A percentile compares a stretch with the other conserved stretches of the same genome.
Conservation (phyloP, 805 yeast species). For the Candida andamanensis region DNA sequence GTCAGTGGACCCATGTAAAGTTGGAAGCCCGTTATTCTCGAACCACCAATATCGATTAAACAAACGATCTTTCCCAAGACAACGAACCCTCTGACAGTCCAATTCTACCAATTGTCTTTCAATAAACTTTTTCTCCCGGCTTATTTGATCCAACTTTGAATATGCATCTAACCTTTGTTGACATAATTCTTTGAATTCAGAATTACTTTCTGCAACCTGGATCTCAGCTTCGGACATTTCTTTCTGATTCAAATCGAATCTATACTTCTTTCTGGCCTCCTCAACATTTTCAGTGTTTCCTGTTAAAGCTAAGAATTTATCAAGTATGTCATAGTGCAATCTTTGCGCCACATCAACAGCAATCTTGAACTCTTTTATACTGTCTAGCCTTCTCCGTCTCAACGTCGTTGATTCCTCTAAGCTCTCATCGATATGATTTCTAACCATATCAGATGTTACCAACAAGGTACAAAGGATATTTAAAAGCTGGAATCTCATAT, state of each 20-base stretch:
- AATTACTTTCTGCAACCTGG: constrained; percentile 34
- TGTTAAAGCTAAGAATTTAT: constrained; percentile 6
- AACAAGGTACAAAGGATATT: constrained; percentile 61
- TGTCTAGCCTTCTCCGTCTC: constrained; percentile 64
- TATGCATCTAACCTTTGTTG: constrained; percentile 40
- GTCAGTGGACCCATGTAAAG: constrained; percentile 31
- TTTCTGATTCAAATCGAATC: constrained; percentile 25
- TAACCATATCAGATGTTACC: constrained; percentile 51
- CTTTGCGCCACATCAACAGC: constrained; percentile 47
- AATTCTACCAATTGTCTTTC: constrained; percentile 62
- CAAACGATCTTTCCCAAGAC: constrained; percentile 76
- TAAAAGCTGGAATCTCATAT: constrained; percentile 52
- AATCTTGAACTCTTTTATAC: constrained; percentile 53
- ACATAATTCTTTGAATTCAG: constrained; percentile 40
- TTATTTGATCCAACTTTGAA: constrained; percentile 40
- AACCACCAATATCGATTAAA: constrained; percentile 95
- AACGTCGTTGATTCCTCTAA: constrained; percentile 58
- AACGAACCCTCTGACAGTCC: constrained; percentile 72
- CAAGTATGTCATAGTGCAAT: constrained; percentile 19
- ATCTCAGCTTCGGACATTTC: constrained; percentile 40
- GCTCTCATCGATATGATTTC: constrained; percentile 62
- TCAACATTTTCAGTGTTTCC: constrained; percentile 7
- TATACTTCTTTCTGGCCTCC: constrained; percentile 16
- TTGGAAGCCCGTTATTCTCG: constrained; percentile 78
- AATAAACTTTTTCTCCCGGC: constrained; percentile 44